phyloP scores from a whole-genome alignment of 176 grass and related monocot species.

The Thinopyrum elongatum region DNA sequence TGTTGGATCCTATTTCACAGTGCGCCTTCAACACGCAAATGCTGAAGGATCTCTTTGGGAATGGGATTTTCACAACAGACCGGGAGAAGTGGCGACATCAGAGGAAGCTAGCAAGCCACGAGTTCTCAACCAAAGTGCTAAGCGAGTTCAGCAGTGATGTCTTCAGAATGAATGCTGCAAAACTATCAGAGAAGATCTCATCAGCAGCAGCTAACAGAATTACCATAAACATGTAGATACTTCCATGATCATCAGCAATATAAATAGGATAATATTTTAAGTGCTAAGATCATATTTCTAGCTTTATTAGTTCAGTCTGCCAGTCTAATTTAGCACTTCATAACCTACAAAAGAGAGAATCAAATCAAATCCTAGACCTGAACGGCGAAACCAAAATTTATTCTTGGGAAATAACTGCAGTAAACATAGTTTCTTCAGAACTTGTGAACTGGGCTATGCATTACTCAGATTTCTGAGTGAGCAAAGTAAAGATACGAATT shows the following conservation, averaged over 20 bases:
- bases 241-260: too few species aligned
- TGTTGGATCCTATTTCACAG: too few species aligned
- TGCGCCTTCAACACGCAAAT: not conserved
- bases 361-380: not conserved
- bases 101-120: slow-evolving; percentile 51
- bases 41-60: slow-evolving; percentile 54
- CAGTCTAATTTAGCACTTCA: not conserved
- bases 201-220: too few species aligned
- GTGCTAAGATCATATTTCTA: too few species aligned
- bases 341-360: not conserved
- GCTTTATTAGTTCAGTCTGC: too few species aligned
- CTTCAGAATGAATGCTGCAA: too few species aligned
- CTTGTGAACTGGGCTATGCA: not conserved
- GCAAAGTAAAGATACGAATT: not conserved
- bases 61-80: slow-evolving; percentile 60
- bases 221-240: too few species aligned
- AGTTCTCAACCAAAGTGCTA: too few species aligned
- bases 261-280: too few species aligned
- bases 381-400: not conserved
- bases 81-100: slow-evolving; percentile 64
- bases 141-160: too few species aligned
- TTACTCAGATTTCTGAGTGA: not conserved
- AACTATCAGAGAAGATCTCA: too few species aligned
- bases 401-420: not conserved
- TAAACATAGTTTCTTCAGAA: not conserved